phyloP scores from a whole-genome alignment of 2,329 filamentous ascomycete species.

The Cephalotrichum gorgonifer region DNA sequence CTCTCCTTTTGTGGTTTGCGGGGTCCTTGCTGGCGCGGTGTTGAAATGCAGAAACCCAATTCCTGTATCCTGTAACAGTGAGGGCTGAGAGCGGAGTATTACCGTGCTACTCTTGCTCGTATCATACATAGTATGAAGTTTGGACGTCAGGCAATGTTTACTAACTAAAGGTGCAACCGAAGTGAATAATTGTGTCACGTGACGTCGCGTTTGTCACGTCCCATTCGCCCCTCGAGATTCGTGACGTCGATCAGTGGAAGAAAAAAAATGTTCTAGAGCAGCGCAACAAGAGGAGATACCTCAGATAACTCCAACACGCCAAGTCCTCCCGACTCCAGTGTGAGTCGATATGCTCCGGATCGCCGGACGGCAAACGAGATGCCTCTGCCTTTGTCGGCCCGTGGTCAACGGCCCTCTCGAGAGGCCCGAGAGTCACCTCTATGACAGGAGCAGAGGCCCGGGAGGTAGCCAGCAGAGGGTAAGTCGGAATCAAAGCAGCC shows the following conservation, averaged over 20 bases:
- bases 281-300: background rate
- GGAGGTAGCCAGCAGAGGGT: background rate
- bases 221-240: background rate
- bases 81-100: no score
- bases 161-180: no score
- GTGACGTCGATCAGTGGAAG: background rate
- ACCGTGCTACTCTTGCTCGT: no score
- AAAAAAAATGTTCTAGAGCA: no score
- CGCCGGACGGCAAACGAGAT: background rate
- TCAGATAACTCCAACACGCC: background rate
- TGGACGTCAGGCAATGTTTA: no score
- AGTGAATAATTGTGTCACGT: background rate
- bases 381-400: background rate
- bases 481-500: background rate
- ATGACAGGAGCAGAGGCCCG: background rate
- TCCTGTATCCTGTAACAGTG: no score
- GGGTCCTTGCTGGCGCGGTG: no score
- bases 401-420: background rate
- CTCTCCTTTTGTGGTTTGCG: no score
- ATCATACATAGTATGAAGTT: no score
- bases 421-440: background rate
- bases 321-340: background rate
- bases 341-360: slow-evolving; percentile 3
- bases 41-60: no score
- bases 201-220: background rate